A percentile compares a stretch with the other conserved stretches of the same genome.
These are phyloP conservation scores for Apiospora aurea DNA, from an alignment of 2,329 filamentous ascomycete species.

Conservation along the genomic window DNA sequence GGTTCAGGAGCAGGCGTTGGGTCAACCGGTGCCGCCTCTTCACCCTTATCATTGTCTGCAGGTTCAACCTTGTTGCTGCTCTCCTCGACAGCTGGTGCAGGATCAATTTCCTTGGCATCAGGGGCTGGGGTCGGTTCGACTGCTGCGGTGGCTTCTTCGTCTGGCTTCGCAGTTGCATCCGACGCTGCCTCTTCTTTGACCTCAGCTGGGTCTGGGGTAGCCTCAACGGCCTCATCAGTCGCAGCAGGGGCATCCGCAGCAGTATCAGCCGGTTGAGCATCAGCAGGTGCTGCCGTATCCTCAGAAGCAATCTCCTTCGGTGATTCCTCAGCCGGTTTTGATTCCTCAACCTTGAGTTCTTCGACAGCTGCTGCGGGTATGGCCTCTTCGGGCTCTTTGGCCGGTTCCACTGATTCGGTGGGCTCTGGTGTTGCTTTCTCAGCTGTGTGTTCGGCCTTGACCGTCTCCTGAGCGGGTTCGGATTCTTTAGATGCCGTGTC, in stretches of 20 bases:
- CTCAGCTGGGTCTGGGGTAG: neutral
- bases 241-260: neutral
- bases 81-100: neutral
- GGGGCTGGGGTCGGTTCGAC: neutral
- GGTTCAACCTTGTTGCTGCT: neutral
- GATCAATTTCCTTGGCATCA: neutral
- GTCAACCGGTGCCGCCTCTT: conserved; percentile 23
- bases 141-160: neutral
- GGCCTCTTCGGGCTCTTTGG: conserved; percentile 61
- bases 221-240: conserved; percentile 12
- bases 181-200: conserved; percentile 2
- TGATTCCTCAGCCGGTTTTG: neutral
- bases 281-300: conserved; percentile 6
- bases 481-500: neutral
- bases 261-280: neutral
- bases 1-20: conserved; percentile 10
- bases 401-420: conserved; percentile 41
- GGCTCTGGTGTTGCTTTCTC: conserved; percentile 46
- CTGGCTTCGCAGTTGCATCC: neutral
- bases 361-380: neutral
- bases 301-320: conserved; percentile 25
- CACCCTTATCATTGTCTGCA: conserved; percentile 12
- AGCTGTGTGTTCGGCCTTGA: conserved; percentile 7
- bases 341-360: conserved; percentile 2
- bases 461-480: neutral